Evolutionary conservation across 805 yeast genomes (phyloP).

Genomic region (Pichia nanzhaoensis): DNA sequence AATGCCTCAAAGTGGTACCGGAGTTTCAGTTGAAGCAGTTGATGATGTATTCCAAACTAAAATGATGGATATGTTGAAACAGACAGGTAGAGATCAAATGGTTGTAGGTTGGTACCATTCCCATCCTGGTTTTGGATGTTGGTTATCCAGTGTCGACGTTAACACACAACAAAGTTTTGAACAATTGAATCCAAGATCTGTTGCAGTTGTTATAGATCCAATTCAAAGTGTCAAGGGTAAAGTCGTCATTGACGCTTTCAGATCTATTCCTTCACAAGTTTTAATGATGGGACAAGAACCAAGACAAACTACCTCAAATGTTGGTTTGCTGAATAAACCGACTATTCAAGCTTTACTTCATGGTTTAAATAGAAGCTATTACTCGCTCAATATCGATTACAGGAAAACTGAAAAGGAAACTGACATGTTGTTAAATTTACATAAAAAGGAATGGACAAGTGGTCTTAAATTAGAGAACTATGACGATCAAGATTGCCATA

Average conservation of each 20-base stretch:
- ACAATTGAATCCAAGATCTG: conserved; percentile 90
- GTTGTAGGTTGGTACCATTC: conserved; percentile 99
- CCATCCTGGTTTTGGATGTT: conserved; percentile 99
- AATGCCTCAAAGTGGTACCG: conserved; percentile 97
- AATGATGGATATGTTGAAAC: conserved; percentile 99
- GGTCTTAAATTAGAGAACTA: conserved; percentile 79
- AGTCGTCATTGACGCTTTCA: conserved; percentile 97
- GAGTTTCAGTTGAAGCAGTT: conserved; percentile 97
- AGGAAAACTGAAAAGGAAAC: conserved; percentile 89
- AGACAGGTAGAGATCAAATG: conserved; percentile 98
- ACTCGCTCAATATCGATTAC: conserved; percentile 91
- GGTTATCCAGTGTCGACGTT: conserved; percentile 96
- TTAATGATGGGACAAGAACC: conserved; percentile 97
- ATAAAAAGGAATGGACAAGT: conserved; percentile 92
- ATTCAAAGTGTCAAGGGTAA: conserved; percentile 98
- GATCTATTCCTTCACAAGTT: conserved; percentile 82
- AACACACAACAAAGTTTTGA: conserved; percentile 97
- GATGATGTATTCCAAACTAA: conserved; percentile 98
- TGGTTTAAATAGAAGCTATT: conserved; percentile 94
- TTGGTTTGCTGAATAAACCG: conserved; percentile 93
- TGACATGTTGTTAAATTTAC: conserved; percentile 87
- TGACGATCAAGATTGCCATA: conserved; percentile 66
- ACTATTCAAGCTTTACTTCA: conserved; percentile 95
- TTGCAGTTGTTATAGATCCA: conserved; percentile 97
- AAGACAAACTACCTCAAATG: conserved; percentile 92